Percentiles rank a stretch among this genome's conserved stretches.
Evolutionary conservation across 2,329 filamentous ascomycete species (phyloP).

Genomic region (Verticillium albo-atrum): DNA sequence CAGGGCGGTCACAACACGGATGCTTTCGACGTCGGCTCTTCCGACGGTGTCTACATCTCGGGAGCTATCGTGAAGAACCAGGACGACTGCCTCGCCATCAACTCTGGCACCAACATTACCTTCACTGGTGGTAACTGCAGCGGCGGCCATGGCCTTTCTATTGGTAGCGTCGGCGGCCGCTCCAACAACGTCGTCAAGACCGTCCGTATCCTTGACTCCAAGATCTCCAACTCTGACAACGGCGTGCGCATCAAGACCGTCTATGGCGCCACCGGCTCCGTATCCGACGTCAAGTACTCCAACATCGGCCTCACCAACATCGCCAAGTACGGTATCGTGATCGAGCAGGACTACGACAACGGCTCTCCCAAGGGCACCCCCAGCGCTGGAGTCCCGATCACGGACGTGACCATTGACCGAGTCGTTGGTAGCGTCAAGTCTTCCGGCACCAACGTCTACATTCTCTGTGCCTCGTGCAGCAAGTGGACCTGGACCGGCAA

Average conservation of each 20-base stretch:
- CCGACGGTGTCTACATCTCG: constrained; percentile 43
- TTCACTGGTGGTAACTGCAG: constrained; percentile 39
- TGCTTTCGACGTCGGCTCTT: constrained; percentile 51
- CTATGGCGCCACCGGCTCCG: constrained; percentile 35
- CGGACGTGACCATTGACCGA: constrained; percentile 37
- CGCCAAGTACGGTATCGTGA: constrained; percentile 32
- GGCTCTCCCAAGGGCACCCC: constrained; percentile 38
- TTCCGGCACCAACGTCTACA: too few species aligned
- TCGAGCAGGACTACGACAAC: constrained; percentile 43
- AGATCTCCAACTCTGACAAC: constrained; percentile 47
- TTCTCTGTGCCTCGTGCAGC: too few species aligned
- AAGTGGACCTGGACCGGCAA: too few species aligned
- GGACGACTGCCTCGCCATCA: constrained; percentile 57
- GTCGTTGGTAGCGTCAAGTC: constrained; percentile 43
- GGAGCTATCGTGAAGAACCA: constrained; percentile 54
- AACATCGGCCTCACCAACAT: constrained; percentile 37
- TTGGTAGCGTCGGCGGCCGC: constrained; percentile 41
- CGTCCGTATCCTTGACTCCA: constrained; percentile 44
- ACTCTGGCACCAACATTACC: constrained; percentile 45
- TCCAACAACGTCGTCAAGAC: constrained; percentile 46
- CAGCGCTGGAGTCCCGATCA: constrained; percentile 47
- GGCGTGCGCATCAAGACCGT: constrained; percentile 48
- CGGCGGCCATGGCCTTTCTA: constrained; percentile 37
- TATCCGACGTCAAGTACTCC: constrained; percentile 38
- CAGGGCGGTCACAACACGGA: constrained; percentile 48